A percentile compares a stretch with the other conserved stretches of the same genome.
Evolutionary conservation across 352 stramenopile species (phyloP).

Genomic region (Globisporangium paroecandrum): DNA sequence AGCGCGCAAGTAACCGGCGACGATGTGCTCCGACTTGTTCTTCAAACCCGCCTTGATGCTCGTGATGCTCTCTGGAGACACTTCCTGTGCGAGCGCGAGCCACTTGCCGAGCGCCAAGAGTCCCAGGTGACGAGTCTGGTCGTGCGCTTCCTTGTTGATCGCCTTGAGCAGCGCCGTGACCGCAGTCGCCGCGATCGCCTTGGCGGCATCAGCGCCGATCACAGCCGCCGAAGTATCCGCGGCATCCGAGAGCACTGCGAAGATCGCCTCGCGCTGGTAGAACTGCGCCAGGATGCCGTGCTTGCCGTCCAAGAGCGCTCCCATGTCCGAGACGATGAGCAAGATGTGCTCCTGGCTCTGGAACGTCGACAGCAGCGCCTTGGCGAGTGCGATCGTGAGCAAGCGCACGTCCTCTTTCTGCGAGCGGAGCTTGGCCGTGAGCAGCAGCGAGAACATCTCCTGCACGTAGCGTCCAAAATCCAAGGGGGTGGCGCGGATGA

Average conservation of each 20-base stretch:
- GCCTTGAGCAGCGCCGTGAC: constrained; percentile 66
- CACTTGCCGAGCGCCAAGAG: constrained; percentile 75
- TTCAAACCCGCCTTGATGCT: constrained; percentile 54
- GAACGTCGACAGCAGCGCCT: constrained; percentile 50
- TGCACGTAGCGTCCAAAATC: constrained; percentile 64
- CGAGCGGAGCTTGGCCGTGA: constrained; percentile 73
- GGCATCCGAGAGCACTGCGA: constrained; percentile 58
- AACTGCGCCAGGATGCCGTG: constrained; percentile 86
- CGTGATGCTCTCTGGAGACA: constrained; percentile 37
- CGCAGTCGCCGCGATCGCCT: constrained; percentile 41
- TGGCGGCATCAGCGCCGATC: constrained; percentile 28
- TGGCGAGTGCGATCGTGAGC: constrained; percentile 45
- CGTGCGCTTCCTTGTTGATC: constrained; percentile 79
- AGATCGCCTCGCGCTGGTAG: constrained; percentile 78
- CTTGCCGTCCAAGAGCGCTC: constrained; percentile 70
- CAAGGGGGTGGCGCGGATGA: constrained; percentile 50
- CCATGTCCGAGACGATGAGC: constrained; percentile 52
- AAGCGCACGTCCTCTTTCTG: constrained; percentile 78
- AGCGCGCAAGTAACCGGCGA: constrained; percentile 60
- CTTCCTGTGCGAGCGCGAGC: constrained; percentile 51
- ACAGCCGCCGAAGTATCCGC: constrained; percentile 27
- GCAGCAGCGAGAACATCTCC: constrained; percentile 63
- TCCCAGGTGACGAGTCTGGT: constrained; percentile 70
- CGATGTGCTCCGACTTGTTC: constrained; percentile 70
- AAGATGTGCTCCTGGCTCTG: constrained; percentile 47